These are phyloP conservation scores for Didymella arachidicola DNA, from an alignment of 2,329 filamentous ascomycete genomes.

Conservation along the genomic window DNA sequence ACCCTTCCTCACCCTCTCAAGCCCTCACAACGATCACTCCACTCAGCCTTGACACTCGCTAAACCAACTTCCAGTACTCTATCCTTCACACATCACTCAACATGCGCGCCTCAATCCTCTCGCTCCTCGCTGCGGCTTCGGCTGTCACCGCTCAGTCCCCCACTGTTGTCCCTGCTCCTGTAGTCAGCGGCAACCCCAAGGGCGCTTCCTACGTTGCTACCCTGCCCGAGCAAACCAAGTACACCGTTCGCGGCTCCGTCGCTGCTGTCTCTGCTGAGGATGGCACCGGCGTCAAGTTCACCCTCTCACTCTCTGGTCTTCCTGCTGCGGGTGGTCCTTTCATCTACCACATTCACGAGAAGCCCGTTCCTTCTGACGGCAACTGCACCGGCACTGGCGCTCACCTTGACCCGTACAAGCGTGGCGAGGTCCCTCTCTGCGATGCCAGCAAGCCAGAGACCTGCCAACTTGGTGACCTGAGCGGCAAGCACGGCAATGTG, in stretches of 20 bases:
- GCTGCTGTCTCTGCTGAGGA: slow-evolving; percentile 42
- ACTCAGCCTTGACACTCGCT: slow-evolving; percentile 12
- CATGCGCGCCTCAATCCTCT: slow-evolving; percentile 44
- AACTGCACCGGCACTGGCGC: slow-evolving; percentile 55
- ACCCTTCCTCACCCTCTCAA: background rate
- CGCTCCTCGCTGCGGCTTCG: slow-evolving; percentile 42
- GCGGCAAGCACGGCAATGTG: slow-evolving; percentile 56
- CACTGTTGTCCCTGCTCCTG: slow-evolving; percentile 41
- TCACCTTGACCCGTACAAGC: slow-evolving; percentile 55
- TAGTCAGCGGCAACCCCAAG: slow-evolving; percentile 48
- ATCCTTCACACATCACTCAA: slow-evolving; percentile 27
- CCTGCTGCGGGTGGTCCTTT: slow-evolving; percentile 55
- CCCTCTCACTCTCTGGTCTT: slow-evolving; percentile 52
- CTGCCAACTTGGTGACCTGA: slow-evolving; percentile 57
- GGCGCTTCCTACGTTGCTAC: slow-evolving; percentile 52
- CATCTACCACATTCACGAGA: slow-evolving; percentile 57
- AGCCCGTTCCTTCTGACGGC: slow-evolving; percentile 51
- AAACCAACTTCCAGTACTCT: slow-evolving; percentile 21
- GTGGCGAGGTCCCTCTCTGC: slow-evolving; percentile 50
- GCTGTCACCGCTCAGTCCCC: slow-evolving; percentile 41
- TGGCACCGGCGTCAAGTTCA: slow-evolving; percentile 53
- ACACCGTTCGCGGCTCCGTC: slow-evolving; percentile 47
- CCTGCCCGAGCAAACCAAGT: slow-evolving; percentile 46
- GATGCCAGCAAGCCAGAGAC: slow-evolving; percentile 47
- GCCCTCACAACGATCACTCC: background rate